Evolutionary conservation across 179 eudicot genomes (phyloP), one percentile per base, ranked within the genome.

Genomic region (Actinidia arguta): DNA sequence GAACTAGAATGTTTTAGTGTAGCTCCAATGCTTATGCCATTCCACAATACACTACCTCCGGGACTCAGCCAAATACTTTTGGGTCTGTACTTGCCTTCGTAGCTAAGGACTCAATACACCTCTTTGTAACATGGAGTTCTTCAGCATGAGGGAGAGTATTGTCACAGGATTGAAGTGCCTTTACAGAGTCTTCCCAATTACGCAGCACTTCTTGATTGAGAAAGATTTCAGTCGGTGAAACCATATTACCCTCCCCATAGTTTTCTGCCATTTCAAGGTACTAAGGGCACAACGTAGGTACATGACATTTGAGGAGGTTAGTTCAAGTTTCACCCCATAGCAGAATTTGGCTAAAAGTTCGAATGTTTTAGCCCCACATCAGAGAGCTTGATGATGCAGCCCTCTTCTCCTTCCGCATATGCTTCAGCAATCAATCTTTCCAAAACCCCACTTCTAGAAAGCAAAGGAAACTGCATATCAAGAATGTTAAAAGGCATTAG

Each of bases 201-300:
- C 82, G 81, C 4, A 94, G 91, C 14, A 92, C 95, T 58, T 90
- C 90, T 79, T 94, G 93, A 74, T 86, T 96, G 16, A 94, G 85
- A 81, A 96, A 96, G 3, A 83, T 75, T 75, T 96, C 98, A 1
- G 98, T 87, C 82, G 85, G 96, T 6, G 94, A 90, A 76, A 94
- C 88, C 8, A 96, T 89, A 78, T 96, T 96, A 25, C 93, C 99
- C 36, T 96, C 99, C 3, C 97, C 99, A 61, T 91, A 92, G 17
- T 96, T 95, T 83, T 96, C 99, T 0, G 93, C 88, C 99, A 96
- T 96, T 72, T 96, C 92, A 18, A 96, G 96, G 84, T 85, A 85
- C 85, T 94, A 95, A 2, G 91, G 18, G 96, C 95, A 85, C 97
- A 93, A n/a, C 99, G 86, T 6, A 96, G 91, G 84, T 84, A 86